Conservation (phyloP, 352 stramenopile genomes). For the Globisporangium middletonii region DNA sequence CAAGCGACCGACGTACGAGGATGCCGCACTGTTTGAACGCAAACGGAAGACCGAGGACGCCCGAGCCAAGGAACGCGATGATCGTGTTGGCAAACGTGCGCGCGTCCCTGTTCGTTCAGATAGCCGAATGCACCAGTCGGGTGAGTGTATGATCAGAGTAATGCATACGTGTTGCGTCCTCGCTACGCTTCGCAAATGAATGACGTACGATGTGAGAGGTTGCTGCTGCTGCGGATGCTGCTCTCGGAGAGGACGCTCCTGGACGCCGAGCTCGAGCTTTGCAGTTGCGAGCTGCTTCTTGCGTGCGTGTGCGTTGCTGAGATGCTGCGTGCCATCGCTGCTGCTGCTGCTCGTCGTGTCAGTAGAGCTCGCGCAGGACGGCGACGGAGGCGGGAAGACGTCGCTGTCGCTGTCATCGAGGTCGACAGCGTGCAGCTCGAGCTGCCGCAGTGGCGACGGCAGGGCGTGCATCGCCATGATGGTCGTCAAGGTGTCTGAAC, state of each 20-base stretch:
- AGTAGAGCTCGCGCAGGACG: slow-evolving; percentile 21
- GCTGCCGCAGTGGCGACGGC: slow-evolving; percentile 17
- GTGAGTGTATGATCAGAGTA: too few relatives aligned
- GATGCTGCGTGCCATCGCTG: neutral
- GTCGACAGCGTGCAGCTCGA: slow-evolving; percentile 23
- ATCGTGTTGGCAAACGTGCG: slow-evolving; percentile 75
- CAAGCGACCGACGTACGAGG: slow-evolving; percentile 30
- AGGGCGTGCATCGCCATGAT: slow-evolving; percentile 9
- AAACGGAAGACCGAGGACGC: slow-evolving; percentile 86
- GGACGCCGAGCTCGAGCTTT: slow-evolving; percentile 14
- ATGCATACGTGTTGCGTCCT: too few relatives aligned
- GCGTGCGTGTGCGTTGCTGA: neutral
- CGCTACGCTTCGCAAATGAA: too few relatives aligned
- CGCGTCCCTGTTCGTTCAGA: slow-evolving; percentile 26
- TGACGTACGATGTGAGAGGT: slow-evolving; percentile 33
- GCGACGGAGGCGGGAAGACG: slow-evolving; percentile 10
- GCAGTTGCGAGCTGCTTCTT: slow-evolving; percentile 1
- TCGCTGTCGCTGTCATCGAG: slow-evolving; percentile 14
- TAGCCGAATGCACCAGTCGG: neutral
- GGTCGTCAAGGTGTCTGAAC: slow-evolving; percentile 1
- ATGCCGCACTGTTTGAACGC: slow-evolving; percentile 88
- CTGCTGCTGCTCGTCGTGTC: slow-evolving; percentile 5
- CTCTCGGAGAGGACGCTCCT: neutral
- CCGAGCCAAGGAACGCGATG: slow-evolving; percentile 91
- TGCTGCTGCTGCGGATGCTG: slow-evolving; percentile 21